Percentiles rank a stretch among this genome's conserved stretches.
Conservation (phyloP, 2,329 filamentous ascomycete genomes). For the Colletotrichum siamense region DNA sequence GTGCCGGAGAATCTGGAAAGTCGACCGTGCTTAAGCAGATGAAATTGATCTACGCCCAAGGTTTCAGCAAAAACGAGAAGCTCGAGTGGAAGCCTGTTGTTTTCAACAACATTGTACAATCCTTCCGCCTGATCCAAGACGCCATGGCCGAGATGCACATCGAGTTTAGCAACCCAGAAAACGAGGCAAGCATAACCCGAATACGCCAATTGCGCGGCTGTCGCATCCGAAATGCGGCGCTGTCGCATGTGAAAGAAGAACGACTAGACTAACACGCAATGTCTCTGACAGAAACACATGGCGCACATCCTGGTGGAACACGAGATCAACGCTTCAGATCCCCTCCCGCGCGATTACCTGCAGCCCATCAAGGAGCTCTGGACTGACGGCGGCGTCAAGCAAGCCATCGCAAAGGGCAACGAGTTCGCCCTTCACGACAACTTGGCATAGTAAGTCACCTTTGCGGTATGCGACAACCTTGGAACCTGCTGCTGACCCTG, state of each 20-base stretch:
- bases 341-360: conserved; percentile 79
- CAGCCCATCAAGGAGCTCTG: conserved; percentile 85
- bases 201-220: conserved; percentile 22
- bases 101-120: conserved; percentile 92
- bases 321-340: conserved; percentile 83
- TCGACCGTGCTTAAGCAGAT: conserved; percentile 98
- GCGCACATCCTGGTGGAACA: conserved; percentile 78
- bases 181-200: conserved; percentile 66
- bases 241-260: background rate
- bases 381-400: conserved; percentile 82
- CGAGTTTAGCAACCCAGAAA: conserved; percentile 78
- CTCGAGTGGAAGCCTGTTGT: conserved; percentile 95
- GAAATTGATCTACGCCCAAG: conserved; percentile 94
- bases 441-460: conserved; percentile 77
- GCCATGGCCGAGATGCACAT: conserved; percentile 89
- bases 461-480: background rate
- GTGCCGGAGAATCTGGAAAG: conserved; percentile 90
- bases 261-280: conserved; percentile 28
- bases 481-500: background rate
- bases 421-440: conserved; percentile 98
- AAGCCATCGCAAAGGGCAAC: conserved; percentile 91
- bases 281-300: conserved; percentile 70
- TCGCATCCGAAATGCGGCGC: background rate
- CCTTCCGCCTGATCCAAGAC: conserved; percentile 87
- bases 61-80: conserved; percentile 88